phyloP scores from a whole-genome alignment of 2,329 filamentous ascomycete genomes.

The Blastomyces parvus region DNA sequence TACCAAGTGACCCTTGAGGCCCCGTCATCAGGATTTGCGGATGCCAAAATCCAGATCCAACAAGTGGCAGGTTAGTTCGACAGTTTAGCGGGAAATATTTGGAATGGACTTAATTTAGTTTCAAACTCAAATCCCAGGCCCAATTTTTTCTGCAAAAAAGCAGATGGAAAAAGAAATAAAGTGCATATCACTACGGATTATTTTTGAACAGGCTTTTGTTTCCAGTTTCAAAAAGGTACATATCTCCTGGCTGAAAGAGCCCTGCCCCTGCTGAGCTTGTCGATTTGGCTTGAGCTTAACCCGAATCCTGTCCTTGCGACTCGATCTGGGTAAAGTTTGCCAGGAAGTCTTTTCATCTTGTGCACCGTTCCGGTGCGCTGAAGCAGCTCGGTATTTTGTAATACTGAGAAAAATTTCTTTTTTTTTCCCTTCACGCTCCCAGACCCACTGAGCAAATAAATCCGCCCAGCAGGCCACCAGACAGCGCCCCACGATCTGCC shows the following conservation, averaged over 20 bases:
- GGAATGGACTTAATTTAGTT: conserved; percentile 2
- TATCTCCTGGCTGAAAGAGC: neutral
- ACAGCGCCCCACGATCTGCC: conserved; percentile 5
- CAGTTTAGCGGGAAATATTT: conserved; percentile 2
- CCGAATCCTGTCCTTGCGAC: neutral
- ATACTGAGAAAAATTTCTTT: neutral
- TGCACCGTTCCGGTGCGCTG: neutral
- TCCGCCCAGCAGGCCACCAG: neutral
- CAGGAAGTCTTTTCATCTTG: neutral
- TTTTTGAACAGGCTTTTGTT: neutral
- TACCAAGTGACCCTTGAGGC: neutral
- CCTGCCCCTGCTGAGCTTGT: neutral
- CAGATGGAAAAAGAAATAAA: neutral
- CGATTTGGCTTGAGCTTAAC: neutral
- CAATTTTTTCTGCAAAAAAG: neutral
- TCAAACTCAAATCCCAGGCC: conserved; percentile 1
- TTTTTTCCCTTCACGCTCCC: neutral
- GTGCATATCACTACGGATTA: neutral
- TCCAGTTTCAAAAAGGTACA: neutral
- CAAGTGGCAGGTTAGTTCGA: neutral
- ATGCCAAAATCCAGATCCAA: conserved; percentile 1
- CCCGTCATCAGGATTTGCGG: neutral
- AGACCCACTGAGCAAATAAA: conserved; percentile 2
- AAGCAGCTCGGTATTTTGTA: neutral
- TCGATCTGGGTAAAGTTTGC: neutral